phyloP scores from a whole-genome alignment of 2,329 filamentous ascomycete species.

The Periconia sp. region DNA sequence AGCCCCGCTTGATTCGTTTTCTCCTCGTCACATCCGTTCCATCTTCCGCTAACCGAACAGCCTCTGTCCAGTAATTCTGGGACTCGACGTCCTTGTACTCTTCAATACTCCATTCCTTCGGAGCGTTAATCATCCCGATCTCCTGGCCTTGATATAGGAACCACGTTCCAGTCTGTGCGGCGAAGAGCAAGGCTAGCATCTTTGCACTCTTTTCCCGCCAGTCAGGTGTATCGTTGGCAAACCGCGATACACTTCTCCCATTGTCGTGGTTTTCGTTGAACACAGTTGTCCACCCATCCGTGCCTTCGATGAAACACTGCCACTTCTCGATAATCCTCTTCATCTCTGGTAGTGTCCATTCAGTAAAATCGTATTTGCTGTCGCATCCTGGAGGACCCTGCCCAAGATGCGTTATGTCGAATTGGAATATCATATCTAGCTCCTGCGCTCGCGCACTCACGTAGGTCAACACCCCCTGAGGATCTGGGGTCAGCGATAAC shows the following conservation, averaged over 20 bases:
- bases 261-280: slow-evolving; percentile 72
- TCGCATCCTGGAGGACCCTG: slow-evolving; percentile 41
- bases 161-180: slow-evolving; percentile 59
- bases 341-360: slow-evolving; percentile 52
- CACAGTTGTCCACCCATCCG: slow-evolving; percentile 60
- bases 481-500: slow-evolving; percentile 57
- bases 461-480: slow-evolving; percentile 50
- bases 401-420: slow-evolving; percentile 48
- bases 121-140: slow-evolving; percentile 65
- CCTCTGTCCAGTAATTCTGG: slow-evolving; percentile 49
- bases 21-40: slow-evolving; percentile 40
- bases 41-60: slow-evolving; percentile 32
- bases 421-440: slow-evolving; percentile 58
- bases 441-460: slow-evolving; percentile 50
- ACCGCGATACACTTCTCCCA: slow-evolving; percentile 61
- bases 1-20: slow-evolving; percentile 51
- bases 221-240: slow-evolving; percentile 54
- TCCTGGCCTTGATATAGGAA: slow-evolving; percentile 69
- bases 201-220: slow-evolving; percentile 57
- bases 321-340: slow-evolving; percentile 51
- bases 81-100: slow-evolving; percentile 71
- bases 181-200: slow-evolving; percentile 60
- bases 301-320: slow-evolving; percentile 57
- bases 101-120: slow-evolving; percentile 55
- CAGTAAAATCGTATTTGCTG: slow-evolving; percentile 37